Evolutionary conservation across 139 green algal species (phyloP), one percentile per base, ranked within the genome.

Genomic region (Asterochloris erici): DNA sequence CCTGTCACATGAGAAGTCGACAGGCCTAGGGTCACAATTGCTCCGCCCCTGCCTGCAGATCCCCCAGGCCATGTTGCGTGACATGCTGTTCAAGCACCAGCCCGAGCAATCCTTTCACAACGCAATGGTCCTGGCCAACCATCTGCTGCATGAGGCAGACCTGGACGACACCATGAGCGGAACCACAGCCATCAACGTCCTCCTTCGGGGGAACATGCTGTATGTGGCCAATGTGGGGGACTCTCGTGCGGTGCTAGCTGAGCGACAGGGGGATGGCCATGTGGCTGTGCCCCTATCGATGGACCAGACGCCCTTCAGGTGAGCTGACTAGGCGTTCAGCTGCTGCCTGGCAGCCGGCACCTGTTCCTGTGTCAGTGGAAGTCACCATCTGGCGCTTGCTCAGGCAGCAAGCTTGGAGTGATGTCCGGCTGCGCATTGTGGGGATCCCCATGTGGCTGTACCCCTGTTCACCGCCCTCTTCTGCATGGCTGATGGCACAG

Each of bases 211-310:
- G 27, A 79, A 87, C 54, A 92, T 68, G 11, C 75, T 97, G 60
- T 93, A 93, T 73, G 89, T 97, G 0, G 93, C 92, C 16, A 98
- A 99, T 84, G 96, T 99, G 29, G 96, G 96, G 4, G 96, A 99
- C 87, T 97, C 92, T 16, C 88, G 96, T 16, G 93, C 93, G 24
- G 93, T 98, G 26, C 75, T 97, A 28, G 93, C 91, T 28, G 92
- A 97, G 84, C 78, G 88, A 23, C 78, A 89, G 28, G 90, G 85
- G 16, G 79, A 87, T 63, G 78, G 79, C 29, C 78, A 91, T 24
- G 69, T 93, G 17, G 89, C 94, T 19, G 63, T 73, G 29, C 61
- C 76, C 68, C 82, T 98, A 19, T 94, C 88, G 2, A 85, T 87
- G 69, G 95, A 98, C 84, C 95, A 98, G 83, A 98, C 95, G 62